Evolutionary conservation across 495 filamentous ascomycete genomes (phyloP), one percentile per base, ranked within the genome.

Genomic region (Penicillium canescens): DNA sequence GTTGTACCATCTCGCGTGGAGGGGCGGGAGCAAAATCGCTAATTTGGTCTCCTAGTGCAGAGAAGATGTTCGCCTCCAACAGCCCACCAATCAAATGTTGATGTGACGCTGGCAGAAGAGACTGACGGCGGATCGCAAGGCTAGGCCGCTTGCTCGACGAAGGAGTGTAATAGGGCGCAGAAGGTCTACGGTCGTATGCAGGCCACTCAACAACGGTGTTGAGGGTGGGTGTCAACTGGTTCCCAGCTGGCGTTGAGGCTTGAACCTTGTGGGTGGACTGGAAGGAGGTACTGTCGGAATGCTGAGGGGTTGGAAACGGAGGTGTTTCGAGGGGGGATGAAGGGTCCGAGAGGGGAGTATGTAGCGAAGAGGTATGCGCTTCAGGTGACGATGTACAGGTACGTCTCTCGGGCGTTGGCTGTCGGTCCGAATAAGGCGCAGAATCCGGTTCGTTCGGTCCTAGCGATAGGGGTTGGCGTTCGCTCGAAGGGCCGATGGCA

Each of bases 71-170:
- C 5, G 65, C 56, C 14, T 75, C 69, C 42, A 78, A 53, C 45
- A 82, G 59, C 23, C 67, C 65, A 31, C 44, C 70, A 53, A 82
- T 76, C 46, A 81, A 57, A 36, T 69, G 66, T 39, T 77, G 71
- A 24, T 80, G 74, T 16, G 71, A 71, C 13, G 65, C 40, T 16
- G 80, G 71, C 31, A 82, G 65, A 43, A 83, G 67, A 45, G 80
- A 83, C 58, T 83, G 80, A 26, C 71, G 73, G 37, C 79, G 77
- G 23, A 65, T 47, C 33, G 68, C 61, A 46, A 80, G 68, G 46
- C 66, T 71, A 14, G 77, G 77, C 39, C 76, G 78, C 36, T 71
- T 76, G 48, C 55, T 68, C 24, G 39, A 50, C 12, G 46, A 58
- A 18, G 41, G 55, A 42, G 61, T 44, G 42, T 56, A 39, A 21